These are phyloP conservation scores for Pezicula neosporulosa DNA, from an alignment of 2,329 filamentous ascomycete species.

Conservation along the genomic window DNA sequence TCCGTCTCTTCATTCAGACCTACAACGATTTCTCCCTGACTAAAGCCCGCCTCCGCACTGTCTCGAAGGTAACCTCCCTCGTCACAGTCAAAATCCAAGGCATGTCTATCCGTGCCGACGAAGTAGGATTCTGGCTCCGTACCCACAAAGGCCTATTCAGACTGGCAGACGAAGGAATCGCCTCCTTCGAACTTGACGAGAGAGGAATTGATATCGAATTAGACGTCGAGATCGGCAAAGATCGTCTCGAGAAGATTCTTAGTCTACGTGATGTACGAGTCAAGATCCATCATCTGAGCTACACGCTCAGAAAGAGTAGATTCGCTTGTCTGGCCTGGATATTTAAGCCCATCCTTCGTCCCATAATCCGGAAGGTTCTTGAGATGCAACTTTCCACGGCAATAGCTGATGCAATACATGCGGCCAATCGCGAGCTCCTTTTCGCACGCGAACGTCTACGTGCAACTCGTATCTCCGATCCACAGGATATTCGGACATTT, in stretches of 20 bases:
- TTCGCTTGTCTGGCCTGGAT: conserved; percentile 79
- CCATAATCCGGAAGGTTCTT: conserved; percentile 73
- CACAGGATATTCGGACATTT: conserved; percentile 77
- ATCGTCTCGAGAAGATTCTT: conserved; percentile 77
- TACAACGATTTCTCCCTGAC: conserved; percentile 84
- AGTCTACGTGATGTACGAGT: conserved; percentile 74
- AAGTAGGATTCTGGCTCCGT: conserved; percentile 86
- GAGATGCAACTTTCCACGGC: conserved; percentile 73
- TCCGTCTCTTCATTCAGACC: conserved; percentile 75
- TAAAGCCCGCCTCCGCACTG: conserved; percentile 70
- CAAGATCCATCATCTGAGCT: conserved; percentile 82
- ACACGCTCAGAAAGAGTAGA: conserved; percentile 69
- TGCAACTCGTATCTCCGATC: conserved; percentile 79
- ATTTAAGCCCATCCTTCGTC: conserved; percentile 78
- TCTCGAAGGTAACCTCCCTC: conserved; percentile 60
- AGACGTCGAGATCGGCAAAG: conserved; percentile 78
- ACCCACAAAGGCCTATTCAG: conserved; percentile 73
- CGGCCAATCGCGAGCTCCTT: conserved; percentile 79
- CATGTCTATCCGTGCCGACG: conserved; percentile 77
- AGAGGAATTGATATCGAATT: conserved; percentile 83
- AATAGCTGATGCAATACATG: conserved; percentile 66
- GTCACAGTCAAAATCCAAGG: conserved; percentile 79
- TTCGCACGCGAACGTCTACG: conserved; percentile 84
- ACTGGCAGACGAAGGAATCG: conserved; percentile 79
- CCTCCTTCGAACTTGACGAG: conserved; percentile 80